Evolutionary conservation across 345 rosid genomes (phyloP), one percentile per base, ranked within the genome.

Genomic region (Mercurialis annua): DNA sequence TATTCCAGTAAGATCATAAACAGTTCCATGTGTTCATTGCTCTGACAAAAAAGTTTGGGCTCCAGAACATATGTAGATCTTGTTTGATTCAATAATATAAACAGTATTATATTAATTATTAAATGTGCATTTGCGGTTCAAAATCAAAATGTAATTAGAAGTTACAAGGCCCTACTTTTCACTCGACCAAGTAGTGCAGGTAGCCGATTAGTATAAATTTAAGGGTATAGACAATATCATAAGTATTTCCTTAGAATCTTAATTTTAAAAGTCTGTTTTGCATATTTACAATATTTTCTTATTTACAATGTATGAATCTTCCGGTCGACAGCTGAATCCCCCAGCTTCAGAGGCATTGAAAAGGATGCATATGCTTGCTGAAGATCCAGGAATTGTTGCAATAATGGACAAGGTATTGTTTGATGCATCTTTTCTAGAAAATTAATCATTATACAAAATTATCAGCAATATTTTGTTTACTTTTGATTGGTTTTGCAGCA

Each of bases 291-390:
- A 16, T 1, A 36, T 2, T 60, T 60, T 1, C 10, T 21, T 24
- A 31, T 34, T 1, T 40, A 56, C 9, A 38, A n/a, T 27, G 11
- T 33, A 57, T 18, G 59, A 31, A 33, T 27, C 52, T 43, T 6
- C 65, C 59, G 63, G 21, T 52, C 16, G 62, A 47, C 80, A 94
- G 97, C 73, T 94, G 76, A 81, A 83, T 47, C 99, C 99, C 68
- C 87, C 95, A 10, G 73, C 96, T 76, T 81, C 92, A 59, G 89
- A 85, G 83, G 99, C 99, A 54, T 75, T 94, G 72, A 91, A 80
- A 81, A 84, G 86, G 78, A 91, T 94, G 98, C 97, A 89, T 72
- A 94, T 80, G 92, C 96, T 94, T 75, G 97, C 97, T 69, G 84
- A 90, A 40, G 99, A 91, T 79, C 98, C 96, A 76, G 99, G 98